These are phyloP conservation scores for Hygrophoropsis aurantiaca DNA, from an alignment of 768 basidiomycete species.

Conservation along the genomic window DNA sequence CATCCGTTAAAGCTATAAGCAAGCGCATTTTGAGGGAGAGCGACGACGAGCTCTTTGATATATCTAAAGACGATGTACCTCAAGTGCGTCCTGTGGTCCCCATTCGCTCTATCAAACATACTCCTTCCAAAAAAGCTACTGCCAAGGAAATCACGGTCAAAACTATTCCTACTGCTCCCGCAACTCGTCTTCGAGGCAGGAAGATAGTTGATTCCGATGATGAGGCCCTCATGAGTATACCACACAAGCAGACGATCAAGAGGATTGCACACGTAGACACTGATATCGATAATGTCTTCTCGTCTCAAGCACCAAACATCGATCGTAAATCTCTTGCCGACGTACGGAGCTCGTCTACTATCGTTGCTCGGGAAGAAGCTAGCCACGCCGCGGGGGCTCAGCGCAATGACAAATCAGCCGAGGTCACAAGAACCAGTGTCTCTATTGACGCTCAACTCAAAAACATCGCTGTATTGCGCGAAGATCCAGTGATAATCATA, in stretches of 20 bases:
- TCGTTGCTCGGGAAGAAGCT: neutral
- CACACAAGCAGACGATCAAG: too few species aligned
- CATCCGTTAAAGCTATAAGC: constrained; percentile 8
- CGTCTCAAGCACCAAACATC: too few species aligned
- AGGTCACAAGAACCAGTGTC: too few species aligned
- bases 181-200: constrained; percentile 1
- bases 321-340: neutral
- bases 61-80: constrained; percentile 27
- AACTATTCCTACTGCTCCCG: constrained; percentile 1
- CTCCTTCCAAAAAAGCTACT: constrained; percentile 2
- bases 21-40: constrained; percentile 15
- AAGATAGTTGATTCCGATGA: constrained; percentile 22
- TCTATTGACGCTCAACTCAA: too few species aligned
- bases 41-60: constrained; percentile 31
- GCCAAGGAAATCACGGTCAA: neutral
- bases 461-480: too few species aligned
- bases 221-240: too few species aligned
- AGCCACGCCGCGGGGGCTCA: neutral
- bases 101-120: neutral
- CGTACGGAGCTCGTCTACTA: too few species aligned
- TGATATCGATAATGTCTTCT: too few species aligned
- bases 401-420: too few species aligned
- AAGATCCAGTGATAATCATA: too few species aligned
- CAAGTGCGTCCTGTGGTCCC: neutral
- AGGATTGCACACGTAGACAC: too few species aligned